Base-by-base conservation (phyloP, 177 flowering plant genomes). In the Vitis hybrid region DNA sequence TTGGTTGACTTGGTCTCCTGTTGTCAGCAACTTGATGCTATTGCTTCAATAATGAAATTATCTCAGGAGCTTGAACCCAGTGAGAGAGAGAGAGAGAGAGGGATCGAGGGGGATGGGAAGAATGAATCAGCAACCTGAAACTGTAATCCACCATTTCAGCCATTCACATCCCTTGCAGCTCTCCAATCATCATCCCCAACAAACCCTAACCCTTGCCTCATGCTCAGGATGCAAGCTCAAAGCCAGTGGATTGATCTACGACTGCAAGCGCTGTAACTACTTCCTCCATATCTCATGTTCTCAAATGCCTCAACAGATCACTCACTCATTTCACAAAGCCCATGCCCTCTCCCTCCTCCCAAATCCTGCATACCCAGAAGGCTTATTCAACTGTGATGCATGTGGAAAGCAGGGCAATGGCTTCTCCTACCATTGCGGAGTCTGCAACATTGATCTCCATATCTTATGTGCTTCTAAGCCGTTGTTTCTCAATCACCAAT, bases 381-480 rank as follows among this genome's bases (percentile, higher is more conserved):
- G 85, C 51, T 54, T 74, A 58, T 83, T 81, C 78, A 62, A 33
- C 44, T 85, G 90, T 60, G 80, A 83, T 54, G 88, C 85, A 0
- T 87, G 90, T 49, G 72, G 79, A 2, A 65, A 71, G 11, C 62
- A 67, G 2, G 82, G 88, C 4, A 69, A 72, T 14, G 85, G 81
- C 19, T 85, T 87, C 75, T 82, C 83, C 9, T 87, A 83, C 80
- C 82, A 80, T 33, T 87, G 88, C 47, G 47, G 11, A 1, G 56
- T 49, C 3, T 85, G 88, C 61, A 64, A 67, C 17, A 68, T 79
- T 58, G 85, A 85, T 62, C 66, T 87, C 11, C 88, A 86, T 56
- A 69, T 73, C 5, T 51, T 56, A 47, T 84, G 86, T 68, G 84
- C 84, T 18, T 50, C 75, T 6, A 70, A 75, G 84, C 82, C 90